Evolutionary conservation across 2,329 filamentous ascomycete genomes (phyloP), one percentile per base, ranked within the genome.

Genomic region (Claviceps citrina): DNA sequence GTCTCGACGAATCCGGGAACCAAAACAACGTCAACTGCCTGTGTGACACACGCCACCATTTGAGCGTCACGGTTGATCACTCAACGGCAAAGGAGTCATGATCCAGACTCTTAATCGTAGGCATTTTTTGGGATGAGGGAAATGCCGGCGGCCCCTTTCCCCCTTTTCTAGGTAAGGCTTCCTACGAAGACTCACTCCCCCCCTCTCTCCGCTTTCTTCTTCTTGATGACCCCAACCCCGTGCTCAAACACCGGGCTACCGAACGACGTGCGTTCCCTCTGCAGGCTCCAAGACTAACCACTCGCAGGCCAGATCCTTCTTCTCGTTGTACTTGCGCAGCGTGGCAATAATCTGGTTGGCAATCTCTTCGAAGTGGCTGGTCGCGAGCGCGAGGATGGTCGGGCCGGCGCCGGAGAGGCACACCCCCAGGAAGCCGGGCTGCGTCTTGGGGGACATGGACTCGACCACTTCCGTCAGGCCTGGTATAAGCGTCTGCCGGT

Each of bases 371-470:
- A 95, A 96, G 63, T 93, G 84, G 49, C 79, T 71, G 2, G 89
- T 95, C 2, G 91, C 91, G 31, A 98, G 71, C 3, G 89, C 91
- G 33, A 98, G 68, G 47, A 98, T 95, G 22, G 89, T 96, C 18
- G 91, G 91, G 0, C 91, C 91, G 7, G 91, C 91, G 16, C 91
- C 91, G 1, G 87, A 95, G 20, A 98, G 69, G 59, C 91, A 98
- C 46, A 96, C 93, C 31, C 91, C 91, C 40, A 95, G 71, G 40
- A 98, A 75, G 5, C 91, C 91, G 2, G 83, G 78, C 57, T 95
- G 85, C 5, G 81, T 81, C 54, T 76, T 73, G 22, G 89, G 91
- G 9, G 84, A 94, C 67, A 96, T 87, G 44, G 81, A 89, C 58
- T 85, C 76, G 39, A 98, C 76, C 40, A 98, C 89, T 56, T 94